These are phyloP conservation scores for Pseudocercospora musae DNA, from an alignment of 2,329 filamentous ascomycete species.

Conservation along the genomic window DNA sequence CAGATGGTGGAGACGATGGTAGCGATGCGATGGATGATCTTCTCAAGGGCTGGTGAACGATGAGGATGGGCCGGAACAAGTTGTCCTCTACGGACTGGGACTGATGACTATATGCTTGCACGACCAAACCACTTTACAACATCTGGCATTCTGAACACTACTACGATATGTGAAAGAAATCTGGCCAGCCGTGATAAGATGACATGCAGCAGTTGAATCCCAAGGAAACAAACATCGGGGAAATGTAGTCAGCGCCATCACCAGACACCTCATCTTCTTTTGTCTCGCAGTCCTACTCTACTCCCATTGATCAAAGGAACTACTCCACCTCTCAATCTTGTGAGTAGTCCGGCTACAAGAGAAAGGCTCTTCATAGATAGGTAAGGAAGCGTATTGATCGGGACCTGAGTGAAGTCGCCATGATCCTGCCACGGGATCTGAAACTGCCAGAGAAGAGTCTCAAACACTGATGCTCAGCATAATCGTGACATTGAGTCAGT, in stretches of 20 bases:
- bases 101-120: background rate
- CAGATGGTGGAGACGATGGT: slow-evolving; percentile 5
- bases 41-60: too few species aligned
- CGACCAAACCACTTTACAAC: background rate
- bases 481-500: background rate
- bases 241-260: background rate
- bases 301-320: too few species aligned
- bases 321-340: too few species aligned
- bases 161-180: background rate
- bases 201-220: too few species aligned
- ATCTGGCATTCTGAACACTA: background rate
- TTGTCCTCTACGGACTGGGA: too few species aligned
- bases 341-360: too few species aligned
- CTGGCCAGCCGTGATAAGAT: too few species aligned
- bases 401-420: too few species aligned
- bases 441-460: background rate
- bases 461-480: too few species aligned
- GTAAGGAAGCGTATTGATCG: too few species aligned
- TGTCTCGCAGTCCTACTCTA: background rate
- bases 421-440: background rate
- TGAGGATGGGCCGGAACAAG: too few species aligned
- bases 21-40: background rate
- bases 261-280: background rate
- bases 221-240: background rate
- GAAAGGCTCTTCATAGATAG: too few species aligned